phyloP scores from a whole-genome alignment of 345 rosid genomes.

The Lepidium sativum region DNA sequence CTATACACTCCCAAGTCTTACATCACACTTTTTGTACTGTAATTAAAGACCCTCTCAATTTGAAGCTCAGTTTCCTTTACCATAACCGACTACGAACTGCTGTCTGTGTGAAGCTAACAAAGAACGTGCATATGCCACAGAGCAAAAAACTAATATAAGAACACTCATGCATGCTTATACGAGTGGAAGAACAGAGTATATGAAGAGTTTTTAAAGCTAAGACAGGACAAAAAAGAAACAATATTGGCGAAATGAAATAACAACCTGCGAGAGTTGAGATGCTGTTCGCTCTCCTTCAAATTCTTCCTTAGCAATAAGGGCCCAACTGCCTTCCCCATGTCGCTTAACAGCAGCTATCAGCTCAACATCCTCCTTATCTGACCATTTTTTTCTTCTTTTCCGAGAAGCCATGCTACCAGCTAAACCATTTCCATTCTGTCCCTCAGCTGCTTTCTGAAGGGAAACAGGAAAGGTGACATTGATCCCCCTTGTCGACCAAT shows the following conservation, averaged over 20 bases:
- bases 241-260: constrained; percentile 2
- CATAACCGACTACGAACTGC: not conserved
- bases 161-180: constrained; percentile 1
- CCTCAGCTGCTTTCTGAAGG: constrained; percentile 63
- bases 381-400: constrained; percentile 69
- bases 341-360: constrained; percentile 64
- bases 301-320: constrained; percentile 49
- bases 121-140: constrained; percentile 4
- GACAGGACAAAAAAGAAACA: not conserved
- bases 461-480: constrained; percentile 76
- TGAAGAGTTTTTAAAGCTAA: not conserved
- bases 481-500: constrained; percentile 43
- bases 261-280: constrained; percentile 82
- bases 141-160: not conserved
- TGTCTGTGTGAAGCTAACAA: not conserved
- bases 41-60: not conserved
- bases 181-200: constrained; percentile 1
- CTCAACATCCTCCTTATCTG: constrained; percentile 48
- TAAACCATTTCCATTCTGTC: constrained; percentile 41
- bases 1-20: not conserved
- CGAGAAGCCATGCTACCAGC: constrained; percentile 37
- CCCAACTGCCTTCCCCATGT: constrained; percentile 93
- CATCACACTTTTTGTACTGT: not conserved
- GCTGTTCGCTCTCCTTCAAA: constrained; percentile 69
- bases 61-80: not conserved